These are phyloP conservation scores for Pichia membranifaciens DNA, from an alignment of 805 yeast species.

Conservation along the genomic window DNA sequence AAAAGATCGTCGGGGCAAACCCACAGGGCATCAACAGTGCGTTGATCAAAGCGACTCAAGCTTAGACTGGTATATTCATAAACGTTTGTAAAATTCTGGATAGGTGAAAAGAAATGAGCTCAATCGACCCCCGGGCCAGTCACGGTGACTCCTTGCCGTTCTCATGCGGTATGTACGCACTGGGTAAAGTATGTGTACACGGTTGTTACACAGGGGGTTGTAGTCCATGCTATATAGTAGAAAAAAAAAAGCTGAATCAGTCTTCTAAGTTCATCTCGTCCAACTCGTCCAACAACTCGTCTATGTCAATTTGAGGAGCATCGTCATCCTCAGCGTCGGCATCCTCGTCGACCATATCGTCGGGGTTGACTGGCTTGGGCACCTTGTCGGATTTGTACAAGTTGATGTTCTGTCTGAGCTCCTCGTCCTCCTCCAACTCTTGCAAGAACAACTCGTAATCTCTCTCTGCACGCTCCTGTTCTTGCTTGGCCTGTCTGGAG, in stretches of 20 bases:
- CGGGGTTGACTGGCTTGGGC: slow-evolving; percentile 17
- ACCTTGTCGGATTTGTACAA: slow-evolving; percentile 61
- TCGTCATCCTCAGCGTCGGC: slow-evolving; percentile 58
- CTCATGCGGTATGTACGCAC: too few relatives aligned
- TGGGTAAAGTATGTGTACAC: too few relatives aligned
- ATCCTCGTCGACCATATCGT: slow-evolving; percentile 33
- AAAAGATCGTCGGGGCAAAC: slow-evolving; percentile 62
- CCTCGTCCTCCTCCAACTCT: slow-evolving; percentile 95
- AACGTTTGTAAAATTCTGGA: too few relatives aligned
- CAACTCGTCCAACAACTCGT: slow-evolving; percentile 89
- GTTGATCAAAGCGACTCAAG: slow-evolving; percentile 4
- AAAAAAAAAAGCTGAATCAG: slow-evolving; percentile 11
- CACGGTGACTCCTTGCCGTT: too few relatives aligned
- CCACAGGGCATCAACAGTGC: slow-evolving; percentile 32
- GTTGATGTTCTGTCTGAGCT: slow-evolving; percentile 85
- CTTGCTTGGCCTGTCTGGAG: slow-evolving; percentile 76
- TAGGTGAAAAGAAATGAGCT: too few relatives aligned
- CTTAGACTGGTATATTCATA: too few relatives aligned
- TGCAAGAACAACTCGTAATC: slow-evolving; percentile 95
- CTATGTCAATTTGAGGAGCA: slow-evolving; percentile 84
- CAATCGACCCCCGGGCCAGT: too few relatives aligned
- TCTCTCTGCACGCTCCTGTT: slow-evolving; percentile 84
- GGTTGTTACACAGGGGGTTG: too few relatives aligned
- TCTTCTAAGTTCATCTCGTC: slow-evolving; percentile 88
- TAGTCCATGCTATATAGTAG: too few relatives aligned